Base-by-base conservation (phyloP, 2,329 filamentous ascomycete genomes). In the Verticillium alfalfae region DNA sequence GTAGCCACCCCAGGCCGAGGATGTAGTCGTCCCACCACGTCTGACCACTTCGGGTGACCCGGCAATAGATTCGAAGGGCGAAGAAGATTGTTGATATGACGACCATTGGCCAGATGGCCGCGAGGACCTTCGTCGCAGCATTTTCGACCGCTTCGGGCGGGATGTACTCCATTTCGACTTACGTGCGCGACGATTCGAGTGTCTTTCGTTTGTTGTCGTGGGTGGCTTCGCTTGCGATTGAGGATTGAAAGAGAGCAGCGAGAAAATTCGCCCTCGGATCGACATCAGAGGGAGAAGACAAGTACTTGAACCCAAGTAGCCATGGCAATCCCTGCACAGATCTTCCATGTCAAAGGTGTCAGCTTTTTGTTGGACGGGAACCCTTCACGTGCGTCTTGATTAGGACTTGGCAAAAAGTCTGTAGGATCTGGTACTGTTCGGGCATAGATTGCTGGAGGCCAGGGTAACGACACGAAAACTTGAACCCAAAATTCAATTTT, bases 1-100 rank as follows among this genome's bases (percentile, higher is more conserved):
- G 60, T 9, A 34, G 54, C 60, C 63, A 38, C 9, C 34, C 36
- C 13, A 13, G 5, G 4, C 5, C 15, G 2, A 70, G 58, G 22
- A 69, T 59, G 36, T 62, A 66, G 63, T 70, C 69, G 56, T 70
- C 68, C 66, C 66, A 68, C 66, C 67, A 68, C 4, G 69, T 57
- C 26, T 56, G 58, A 22, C 66, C 58, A 13, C 63, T 57, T 13
- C 63, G 59, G 13, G 59, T 66, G 8, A 66, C 16, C 54, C 67
- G 68, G 38, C 65, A 68, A 26, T 69, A 70, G 1, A 69, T 34
- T 22, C 68, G 63, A 16, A 68, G 60, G n/a, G 60, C 61, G 7
- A 70, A 45, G 37, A 67, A 66, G 2, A 55, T 5, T 2, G 45
- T 56, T 10, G 60, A 58, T 3, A 60, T 8, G 26, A 34, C 45